phyloP scores from a whole-genome alignment of 2,329 filamentous ascomycete genomes.

The Phyllosticta citriasiana region DNA sequence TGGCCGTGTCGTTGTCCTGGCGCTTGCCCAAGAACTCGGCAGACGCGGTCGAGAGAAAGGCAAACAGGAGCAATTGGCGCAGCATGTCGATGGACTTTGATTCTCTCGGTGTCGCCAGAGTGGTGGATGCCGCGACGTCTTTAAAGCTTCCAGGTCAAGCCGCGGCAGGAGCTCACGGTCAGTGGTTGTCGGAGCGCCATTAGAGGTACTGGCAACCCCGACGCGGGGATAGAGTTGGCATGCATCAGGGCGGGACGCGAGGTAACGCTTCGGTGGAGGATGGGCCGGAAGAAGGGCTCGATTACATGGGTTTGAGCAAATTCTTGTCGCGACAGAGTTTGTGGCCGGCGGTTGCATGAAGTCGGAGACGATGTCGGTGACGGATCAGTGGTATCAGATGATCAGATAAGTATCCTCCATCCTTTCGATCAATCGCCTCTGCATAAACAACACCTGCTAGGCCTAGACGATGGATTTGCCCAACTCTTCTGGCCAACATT shows the following conservation, averaged over 20 bases:
- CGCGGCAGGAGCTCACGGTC: not conserved
- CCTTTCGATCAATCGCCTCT: not conserved
- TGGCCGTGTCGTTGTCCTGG: slow-evolving; percentile 11
- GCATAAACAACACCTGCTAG: not conserved
- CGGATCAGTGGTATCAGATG: slow-evolving; percentile 8
- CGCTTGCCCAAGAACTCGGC: not conserved
- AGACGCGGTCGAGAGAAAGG: not conserved
- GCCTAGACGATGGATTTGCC: not conserved
- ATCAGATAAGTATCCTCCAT: not conserved
- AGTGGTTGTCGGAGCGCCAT: not conserved
- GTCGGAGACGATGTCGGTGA: slow-evolving; percentile 6
- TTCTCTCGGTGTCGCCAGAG: not conserved
- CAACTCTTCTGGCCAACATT: not conserved
- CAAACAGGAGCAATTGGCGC: not conserved
- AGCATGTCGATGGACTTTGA: not conserved
- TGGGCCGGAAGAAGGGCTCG: not conserved
- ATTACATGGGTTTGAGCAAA: not conserved
- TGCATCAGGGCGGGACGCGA: not conserved
- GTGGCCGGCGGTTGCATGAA: not conserved
- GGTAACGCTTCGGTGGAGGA: not conserved
- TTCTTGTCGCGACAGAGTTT: not conserved
- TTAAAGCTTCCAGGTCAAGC: not conserved
- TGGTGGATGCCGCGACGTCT: not conserved
- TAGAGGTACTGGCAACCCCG: not conserved
- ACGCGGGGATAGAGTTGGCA: not conserved